Evolutionary conservation across 169 alveolate genomes (phyloP), one percentile per base, ranked within the genome.

Genomic region (Sarcocystis neurona): DNA sequence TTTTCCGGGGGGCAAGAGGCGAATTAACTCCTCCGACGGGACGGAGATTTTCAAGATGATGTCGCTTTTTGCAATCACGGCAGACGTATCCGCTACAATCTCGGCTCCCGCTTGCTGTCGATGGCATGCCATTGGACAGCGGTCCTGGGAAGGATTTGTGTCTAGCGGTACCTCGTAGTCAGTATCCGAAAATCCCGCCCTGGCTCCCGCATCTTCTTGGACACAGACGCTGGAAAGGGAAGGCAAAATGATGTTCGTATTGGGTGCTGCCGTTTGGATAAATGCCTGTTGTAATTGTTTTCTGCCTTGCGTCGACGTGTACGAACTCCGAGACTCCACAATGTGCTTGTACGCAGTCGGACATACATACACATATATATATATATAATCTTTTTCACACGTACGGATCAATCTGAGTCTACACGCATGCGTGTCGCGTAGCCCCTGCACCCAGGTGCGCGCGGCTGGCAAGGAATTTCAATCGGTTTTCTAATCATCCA

Each of bases 161-260:
- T 27, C 80, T 20, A 94, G 92, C 18, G 93, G 87, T 46, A 90
- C 92, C 66, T 39, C 56, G 85, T 93, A 96, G 37, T n/a, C 88
- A n/a, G 92, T 94, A 90, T 97, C 97, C 48, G 93, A 74, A 84
- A 95, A 95, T 66, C 92, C 91, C 58, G 97, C 96, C 34, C 91
- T 92, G 39, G 27, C 66, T 41, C 98, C 98, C 79, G 97, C 97
- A 34, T 95, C 97, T 53, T 78, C 68, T 85, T 97, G 97, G 18
- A 96, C 93, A 30, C 91, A 48, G 68, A 97, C 96, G 43, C 96
- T 92, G 85, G 27, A 39, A 2, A 63, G 44, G 30, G 27, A 12
- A 4, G 44, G 47, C n/a, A 3, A 4, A 3, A 4, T 12, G 50
- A 46, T 27, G 46, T 48, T 43, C 56, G 4, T 46, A 18, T 6